Base-by-base conservation (phyloP, 164 flowering plant species). In the Vitis cinerea region DNA sequence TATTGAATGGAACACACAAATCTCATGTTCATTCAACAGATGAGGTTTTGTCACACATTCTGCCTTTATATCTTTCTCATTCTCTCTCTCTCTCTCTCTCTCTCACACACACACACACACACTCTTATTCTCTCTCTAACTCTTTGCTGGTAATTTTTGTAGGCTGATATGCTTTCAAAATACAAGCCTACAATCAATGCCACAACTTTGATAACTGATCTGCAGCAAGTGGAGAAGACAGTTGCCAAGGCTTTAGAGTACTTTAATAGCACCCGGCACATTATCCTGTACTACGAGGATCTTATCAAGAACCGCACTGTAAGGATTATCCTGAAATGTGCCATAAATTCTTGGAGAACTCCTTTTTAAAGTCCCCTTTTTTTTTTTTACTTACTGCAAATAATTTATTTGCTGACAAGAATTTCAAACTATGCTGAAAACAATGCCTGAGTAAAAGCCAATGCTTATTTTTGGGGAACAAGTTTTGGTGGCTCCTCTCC, bases 1-100 rank as follows among this genome's bases (percentile, higher is more conserved):
- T 76, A 19, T 76, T 90, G 71, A 90, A 92, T 71, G 97, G 97
- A 29, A 89, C 92, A 29, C 96, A 92, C 80, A 90, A 88, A 80
- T 83, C 97, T 60, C 97, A 92, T 69, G 94, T 89, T 51, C 96
- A 92, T 83, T 81, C 94, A 14, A 48, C 17, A 8, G 85, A 85
- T 73, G 98, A 92, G 98, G 98, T 92, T 37, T 0, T 3, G 0
- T 37, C 0, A 37, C 44, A 37, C 44, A 37, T 37, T 37, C 44
- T 37, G 44, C 44, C 44, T 37, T 37, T 37, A 37, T 37, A 37
- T 37, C 48, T 64, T 50, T 75, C 71, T 55, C 63, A 65, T 78
- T 65, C 73, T 64, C 61, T 65, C 68, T 52, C 51, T 52, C 53
- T 23, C 59, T 27, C 62, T 51, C 67, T 14, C 66, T 10, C 63